Base-by-base conservation (phyloP, 2,329 filamentous ascomycete species). In the Monilinia fructicola region DNA sequence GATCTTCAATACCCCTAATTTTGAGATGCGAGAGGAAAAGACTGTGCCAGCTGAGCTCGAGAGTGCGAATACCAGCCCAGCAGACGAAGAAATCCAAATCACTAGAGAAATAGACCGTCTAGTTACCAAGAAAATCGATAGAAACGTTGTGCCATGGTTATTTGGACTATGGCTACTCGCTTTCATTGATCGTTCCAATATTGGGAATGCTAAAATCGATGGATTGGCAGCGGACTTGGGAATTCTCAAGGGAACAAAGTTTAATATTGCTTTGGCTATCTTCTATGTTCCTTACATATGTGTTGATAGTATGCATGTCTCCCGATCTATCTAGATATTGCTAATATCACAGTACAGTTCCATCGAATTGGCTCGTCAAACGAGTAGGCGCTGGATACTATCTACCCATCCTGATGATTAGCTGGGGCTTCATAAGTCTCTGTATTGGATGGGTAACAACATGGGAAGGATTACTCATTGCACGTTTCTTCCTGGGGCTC, bases 251-350 rank as follows among this genome's bases (percentile, higher is more conserved):
- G 81, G 83, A 0, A 73, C 73, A 10, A 82, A 82, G 78, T 89
- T 87, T 77, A 81, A 84, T 67, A 87, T 84, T 84, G 78, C 85
- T 7, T 79, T 89, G 35, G 81, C 82, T n/a, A 79, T 84, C 61
- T 89, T 89, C 69, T 88, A 89, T 76, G 77, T 85, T 50, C 79
- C 85, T 23, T 89, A 89, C 75, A 86, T 88, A 65, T 76, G 74
- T 48, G 87, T 87, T 68, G 85, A 88, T 76, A 76, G 62, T 65
- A 50, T 40, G 53, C 18, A 16, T 44, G 50, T 18, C n/a, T 7
- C 9, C 21, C 6, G 9, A 38, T 35, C 16, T 53, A 59, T 46
- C n/a, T 1, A 23, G 2, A n/a, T 56, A 4, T 9, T 18, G 78
- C 81, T 21, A 18, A 60, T 18, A 12, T 26, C 85, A 4, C 82